These are phyloP conservation scores for Solanum dulcamara DNA, from an alignment of 257 asterid species.

Conservation along the genomic window DNA sequence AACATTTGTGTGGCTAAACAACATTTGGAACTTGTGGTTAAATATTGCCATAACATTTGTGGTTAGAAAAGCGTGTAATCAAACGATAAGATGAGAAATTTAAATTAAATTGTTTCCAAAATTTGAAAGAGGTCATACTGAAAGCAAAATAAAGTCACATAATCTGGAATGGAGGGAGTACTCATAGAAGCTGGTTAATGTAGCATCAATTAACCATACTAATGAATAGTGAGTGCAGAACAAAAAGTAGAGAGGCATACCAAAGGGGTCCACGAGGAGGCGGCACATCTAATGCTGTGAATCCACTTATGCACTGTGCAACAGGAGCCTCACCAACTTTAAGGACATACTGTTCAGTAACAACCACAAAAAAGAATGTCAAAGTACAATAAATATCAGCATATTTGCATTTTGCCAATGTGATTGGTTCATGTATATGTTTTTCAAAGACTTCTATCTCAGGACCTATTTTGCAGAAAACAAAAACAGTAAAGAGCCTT, in stretches of 20 bases:
- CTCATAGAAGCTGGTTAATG: neutral
- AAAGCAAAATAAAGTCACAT: neutral
- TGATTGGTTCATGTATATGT: neutral
- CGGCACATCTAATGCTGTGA: conserved; percentile 66
- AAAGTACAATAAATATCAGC: neutral
- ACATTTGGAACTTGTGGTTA: neutral
- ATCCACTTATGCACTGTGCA: conserved; percentile 80
- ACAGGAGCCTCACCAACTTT: conserved; percentile 66
- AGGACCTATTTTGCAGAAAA: neutral
- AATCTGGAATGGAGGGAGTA: neutral
- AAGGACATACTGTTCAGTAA: conserved; percentile 48
- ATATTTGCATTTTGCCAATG: neutral
- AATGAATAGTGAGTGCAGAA: neutral
- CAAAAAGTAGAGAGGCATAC: conserved; percentile 15
- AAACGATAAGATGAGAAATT: neutral
- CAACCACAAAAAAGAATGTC: neutral
- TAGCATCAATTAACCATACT: neutral
- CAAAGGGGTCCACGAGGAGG: conserved; percentile 94
- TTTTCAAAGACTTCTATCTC: neutral
- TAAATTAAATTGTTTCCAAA: neutral
- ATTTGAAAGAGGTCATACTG: neutral
- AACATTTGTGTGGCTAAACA: neutral
- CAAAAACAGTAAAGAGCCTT: neutral
- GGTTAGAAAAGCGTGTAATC: neutral
- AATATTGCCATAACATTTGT: neutral